Conservation (phyloP, 306 rosid species). For the Crataegus laevigata region DNA sequence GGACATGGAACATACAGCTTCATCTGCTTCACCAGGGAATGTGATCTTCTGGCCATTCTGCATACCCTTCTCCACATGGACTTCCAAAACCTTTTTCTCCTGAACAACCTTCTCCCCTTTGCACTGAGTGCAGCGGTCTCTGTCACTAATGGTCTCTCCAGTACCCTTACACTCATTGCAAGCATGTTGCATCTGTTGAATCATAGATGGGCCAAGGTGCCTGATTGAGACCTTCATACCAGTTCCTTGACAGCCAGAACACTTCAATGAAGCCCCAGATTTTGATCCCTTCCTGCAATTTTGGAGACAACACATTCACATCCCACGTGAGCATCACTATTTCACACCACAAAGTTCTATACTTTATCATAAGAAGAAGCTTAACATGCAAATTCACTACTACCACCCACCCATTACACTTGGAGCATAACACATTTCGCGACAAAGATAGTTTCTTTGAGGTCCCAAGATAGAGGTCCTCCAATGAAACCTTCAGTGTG, state of each 20-base stretch:
- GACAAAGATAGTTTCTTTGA: constrained; percentile 78
- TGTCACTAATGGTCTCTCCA: constrained; percentile 69
- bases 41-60: constrained; percentile 74
- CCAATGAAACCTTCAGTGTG: constrained; percentile 73
- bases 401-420: constrained; percentile 64
- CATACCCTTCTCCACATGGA: constrained; percentile 85
- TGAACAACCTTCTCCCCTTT: constrained; percentile 80
- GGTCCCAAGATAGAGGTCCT: constrained; percentile 65
- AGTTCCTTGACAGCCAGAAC: constrained; percentile 71
- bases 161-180: constrained; percentile 92
- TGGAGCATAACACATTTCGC: constrained; percentile 61
- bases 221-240: constrained; percentile 79
- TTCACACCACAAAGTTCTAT: neutral
- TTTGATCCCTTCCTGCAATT: constrained; percentile 70
- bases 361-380: neutral
- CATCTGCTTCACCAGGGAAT: constrained; percentile 95
- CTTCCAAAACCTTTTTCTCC: constrained; percentile 77
- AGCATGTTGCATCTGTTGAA: constrained; percentile 83
- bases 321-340: neutral
- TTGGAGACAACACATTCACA: neutral
- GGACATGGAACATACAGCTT: constrained; percentile 38
- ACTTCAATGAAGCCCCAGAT: constrained; percentile 60
- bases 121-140: constrained; percentile 67
- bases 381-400: neutral
- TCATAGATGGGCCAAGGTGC: constrained; percentile 76